phyloP scores from a whole-genome alignment of 169 alveolate species.

The Eimeria sp. region DNA sequence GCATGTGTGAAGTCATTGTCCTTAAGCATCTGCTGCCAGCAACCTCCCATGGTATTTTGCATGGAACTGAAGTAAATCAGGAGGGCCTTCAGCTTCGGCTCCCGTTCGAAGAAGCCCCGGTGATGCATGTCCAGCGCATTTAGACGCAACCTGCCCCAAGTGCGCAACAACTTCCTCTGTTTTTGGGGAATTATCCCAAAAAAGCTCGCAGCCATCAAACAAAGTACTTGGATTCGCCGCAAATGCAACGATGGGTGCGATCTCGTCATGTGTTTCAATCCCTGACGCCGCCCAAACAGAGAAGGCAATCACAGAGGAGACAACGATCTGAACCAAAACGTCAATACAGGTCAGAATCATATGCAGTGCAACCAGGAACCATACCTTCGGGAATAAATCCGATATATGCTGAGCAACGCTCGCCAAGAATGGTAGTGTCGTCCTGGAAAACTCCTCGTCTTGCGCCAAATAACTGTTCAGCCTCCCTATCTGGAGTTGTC shows the following conservation, averaged over 20 bases:
- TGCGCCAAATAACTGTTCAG: conserved; percentile 9
- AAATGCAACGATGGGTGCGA: conserved; percentile 20
- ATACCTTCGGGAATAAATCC: neutral
- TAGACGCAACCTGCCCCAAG: neutral
- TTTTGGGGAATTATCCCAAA: conserved; percentile 61
- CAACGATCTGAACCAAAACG: neutral
- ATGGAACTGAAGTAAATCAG: conserved; percentile 44
- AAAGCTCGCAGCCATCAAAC: conserved; percentile 67
- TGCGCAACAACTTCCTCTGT: conserved; percentile 55
- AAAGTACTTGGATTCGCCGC: conserved; percentile 57
- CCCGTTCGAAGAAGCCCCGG: conserved; percentile 72
- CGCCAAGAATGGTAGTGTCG: conserved; percentile 3
- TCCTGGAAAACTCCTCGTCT: neutral
- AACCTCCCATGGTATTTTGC: conserved; percentile 38
- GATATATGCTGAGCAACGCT: neutral
- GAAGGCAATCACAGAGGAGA: neutral
- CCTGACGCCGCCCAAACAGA: conserved; percentile 35
- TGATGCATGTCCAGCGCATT: conserved; percentile 73
- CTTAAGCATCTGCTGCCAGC: conserved; percentile 78
- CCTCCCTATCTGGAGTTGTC: neutral
- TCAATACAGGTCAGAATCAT: neutral
- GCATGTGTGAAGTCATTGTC: neutral
- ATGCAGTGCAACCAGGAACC: neutral
- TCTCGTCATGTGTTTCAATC: conserved; percentile 33
- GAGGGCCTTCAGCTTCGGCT: conserved; percentile 34